These are phyloP conservation scores for Hymenoscyphus scutula DNA, from an alignment of 2,329 filamentous ascomycete genomes.

Conservation along the genomic window DNA sequence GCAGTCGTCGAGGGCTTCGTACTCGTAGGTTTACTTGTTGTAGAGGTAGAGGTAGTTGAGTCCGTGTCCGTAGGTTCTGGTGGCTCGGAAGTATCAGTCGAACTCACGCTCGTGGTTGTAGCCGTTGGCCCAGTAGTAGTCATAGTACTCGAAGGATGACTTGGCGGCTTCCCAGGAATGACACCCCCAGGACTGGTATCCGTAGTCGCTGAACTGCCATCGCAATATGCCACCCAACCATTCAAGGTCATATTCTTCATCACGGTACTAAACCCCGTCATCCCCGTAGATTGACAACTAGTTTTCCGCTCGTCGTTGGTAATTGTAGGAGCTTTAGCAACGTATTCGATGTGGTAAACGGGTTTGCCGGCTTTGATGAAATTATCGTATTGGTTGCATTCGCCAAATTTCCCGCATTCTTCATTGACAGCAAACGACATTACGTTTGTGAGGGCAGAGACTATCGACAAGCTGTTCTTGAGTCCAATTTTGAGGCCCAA, in stretches of 20 bases:
- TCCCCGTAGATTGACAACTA: constrained; percentile 4
- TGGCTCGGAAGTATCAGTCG: neutral
- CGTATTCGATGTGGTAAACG: constrained; percentile 72
- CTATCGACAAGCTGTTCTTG: constrained; percentile 65
- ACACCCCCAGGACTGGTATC: constrained; percentile 17
- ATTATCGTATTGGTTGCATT: constrained; percentile 55
- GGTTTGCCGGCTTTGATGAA: constrained; percentile 63
- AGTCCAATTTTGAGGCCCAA: constrained; percentile 61
- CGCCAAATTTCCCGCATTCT: constrained; percentile 59
- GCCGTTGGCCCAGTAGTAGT: neutral
- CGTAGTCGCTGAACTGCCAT: constrained; percentile 18
- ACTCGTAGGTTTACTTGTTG: neutral
- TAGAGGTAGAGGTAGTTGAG: neutral
- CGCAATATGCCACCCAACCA: constrained; percentile 21
- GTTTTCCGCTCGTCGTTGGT: constrained; percentile 2
- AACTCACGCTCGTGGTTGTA: neutral
- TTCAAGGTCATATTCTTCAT: constrained; percentile 14
- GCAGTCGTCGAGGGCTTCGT: neutral
- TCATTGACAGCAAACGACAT: constrained; percentile 69
- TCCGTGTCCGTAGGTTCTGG: constrained; percentile 4
- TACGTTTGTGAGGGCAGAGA: constrained; percentile 45
- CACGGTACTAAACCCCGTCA: constrained; percentile 13
- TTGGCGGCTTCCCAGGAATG: constrained; percentile 10
- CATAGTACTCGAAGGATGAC: constrained; percentile 4
- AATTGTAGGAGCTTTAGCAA: constrained; percentile 36